phyloP scores from a whole-genome alignment of 768 basidiomycete species.

The Daedaleopsis sinensis region DNA sequence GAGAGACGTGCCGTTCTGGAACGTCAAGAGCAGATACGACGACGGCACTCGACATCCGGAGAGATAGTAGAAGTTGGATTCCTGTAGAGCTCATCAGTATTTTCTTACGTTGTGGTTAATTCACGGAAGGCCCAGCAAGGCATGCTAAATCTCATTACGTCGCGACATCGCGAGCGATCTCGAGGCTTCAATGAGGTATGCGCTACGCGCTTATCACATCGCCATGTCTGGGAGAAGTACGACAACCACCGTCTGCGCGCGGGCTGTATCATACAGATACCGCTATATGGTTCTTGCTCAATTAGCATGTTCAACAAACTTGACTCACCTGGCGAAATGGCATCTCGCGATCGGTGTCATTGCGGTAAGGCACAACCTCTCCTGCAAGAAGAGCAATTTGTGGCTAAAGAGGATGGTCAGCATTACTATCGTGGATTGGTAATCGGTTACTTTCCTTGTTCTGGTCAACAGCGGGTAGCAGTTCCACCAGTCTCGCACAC shows the following conservation, averaged over 20 bases:
- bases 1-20: conserved; percentile 52
- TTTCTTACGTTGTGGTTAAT: conserved; percentile 27
- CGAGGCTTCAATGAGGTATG: too few species aligned
- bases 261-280: too few species aligned
- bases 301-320: too few species aligned
- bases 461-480: conserved; percentile 52
- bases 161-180: too few species aligned
- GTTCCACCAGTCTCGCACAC: conserved; percentile 50
- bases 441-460: conserved; percentile 42
- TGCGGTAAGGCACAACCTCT: conserved; percentile 61
- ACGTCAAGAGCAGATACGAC: conserved; percentile 65
- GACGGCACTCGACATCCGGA: conserved; percentile 78
- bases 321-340: conserved; percentile 54
- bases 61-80: conserved; percentile 90
- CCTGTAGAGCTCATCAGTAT: conserved; percentile 35
- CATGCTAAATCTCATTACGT: too few species aligned
- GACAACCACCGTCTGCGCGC: too few species aligned
- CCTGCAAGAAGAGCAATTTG: conserved; percentile 73
- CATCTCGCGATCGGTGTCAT: conserved; percentile 87
- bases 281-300: too few species aligned
- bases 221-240: too few species aligned
- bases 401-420: conserved; percentile 42
- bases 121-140: background rate
- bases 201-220: too few species aligned
- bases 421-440: background rate